phyloP scores from a whole-genome alignment of 805 yeast species.

The Hanseniaspora jakobsenii region DNA sequence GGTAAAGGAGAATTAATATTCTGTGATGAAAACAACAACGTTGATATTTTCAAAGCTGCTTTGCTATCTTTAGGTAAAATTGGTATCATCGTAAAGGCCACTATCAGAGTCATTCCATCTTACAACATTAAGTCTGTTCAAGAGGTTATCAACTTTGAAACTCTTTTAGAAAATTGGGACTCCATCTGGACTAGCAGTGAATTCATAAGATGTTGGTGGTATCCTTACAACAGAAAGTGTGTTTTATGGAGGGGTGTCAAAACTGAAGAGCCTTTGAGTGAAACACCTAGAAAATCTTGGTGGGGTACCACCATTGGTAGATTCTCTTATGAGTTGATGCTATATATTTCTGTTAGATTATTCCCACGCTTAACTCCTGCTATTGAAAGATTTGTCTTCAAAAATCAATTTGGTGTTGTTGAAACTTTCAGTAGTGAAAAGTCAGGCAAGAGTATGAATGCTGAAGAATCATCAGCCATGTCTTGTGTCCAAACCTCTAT shows the following conservation, averaged over 20 bases:
- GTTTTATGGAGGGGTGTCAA: slow-evolving; percentile 83
- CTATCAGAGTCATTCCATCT: slow-evolving; percentile 71
- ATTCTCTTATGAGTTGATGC: slow-evolving; percentile 60
- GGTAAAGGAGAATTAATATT: slow-evolving; percentile 59
- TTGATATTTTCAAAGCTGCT: slow-evolving; percentile 68
- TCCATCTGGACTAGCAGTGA: slow-evolving; percentile 80
- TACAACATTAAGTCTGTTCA: slow-evolving; percentile 71
- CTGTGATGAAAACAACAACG: slow-evolving; percentile 42
- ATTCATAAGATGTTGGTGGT: slow-evolving; percentile 94
- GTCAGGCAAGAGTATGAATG: not conserved
- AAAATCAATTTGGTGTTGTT: slow-evolving; percentile 67
- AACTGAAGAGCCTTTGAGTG: slow-evolving; percentile 44
- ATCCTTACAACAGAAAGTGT: slow-evolving; percentile 78
- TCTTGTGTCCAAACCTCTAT: slow-evolving; percentile 65
- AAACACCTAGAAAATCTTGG: slow-evolving; percentile 64
- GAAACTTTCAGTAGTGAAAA: slow-evolving; percentile 53
- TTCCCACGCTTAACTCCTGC: slow-evolving; percentile 68
- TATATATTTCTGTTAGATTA: slow-evolving; percentile 67
- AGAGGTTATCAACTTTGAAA: slow-evolving; percentile 68
- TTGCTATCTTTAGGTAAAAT: slow-evolving; percentile 78
- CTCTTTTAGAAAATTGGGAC: slow-evolving; percentile 62
- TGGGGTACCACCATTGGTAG: slow-evolving; percentile 76
- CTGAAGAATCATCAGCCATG: slow-evolving; percentile 20
- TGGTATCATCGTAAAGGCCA: slow-evolving; percentile 78
- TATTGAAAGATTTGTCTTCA: slow-evolving; percentile 75